Evolutionary conservation across 148 eudicot species (phyloP).

Genomic region (Camellia granthamiana): DNA sequence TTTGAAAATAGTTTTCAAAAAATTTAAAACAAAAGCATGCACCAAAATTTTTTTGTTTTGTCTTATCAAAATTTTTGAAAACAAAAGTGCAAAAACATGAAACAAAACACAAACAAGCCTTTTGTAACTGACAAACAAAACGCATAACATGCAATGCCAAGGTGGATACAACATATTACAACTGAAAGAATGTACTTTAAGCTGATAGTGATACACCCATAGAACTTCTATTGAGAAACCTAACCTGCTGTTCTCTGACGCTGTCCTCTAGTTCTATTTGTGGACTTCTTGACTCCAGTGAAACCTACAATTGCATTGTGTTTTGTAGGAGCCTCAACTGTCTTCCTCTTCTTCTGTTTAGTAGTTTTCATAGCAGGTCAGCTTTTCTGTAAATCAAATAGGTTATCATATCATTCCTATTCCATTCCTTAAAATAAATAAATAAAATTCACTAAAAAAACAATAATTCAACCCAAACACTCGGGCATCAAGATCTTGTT

Average conservation of each 20-base stretch:
- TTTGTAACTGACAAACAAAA: background rate
- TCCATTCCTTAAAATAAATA: background rate
- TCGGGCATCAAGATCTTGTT: background rate
- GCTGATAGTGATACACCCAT: background rate
- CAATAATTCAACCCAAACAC: background rate
- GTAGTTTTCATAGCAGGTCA: slow-evolving; percentile 39
- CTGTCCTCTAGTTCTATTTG: slow-evolving; percentile 13
- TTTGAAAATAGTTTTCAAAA: background rate
- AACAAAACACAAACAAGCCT: background rate
- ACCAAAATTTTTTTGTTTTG: background rate
- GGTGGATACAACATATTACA: background rate
- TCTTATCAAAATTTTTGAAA: background rate
- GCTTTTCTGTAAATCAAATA: slow-evolving; percentile 14
- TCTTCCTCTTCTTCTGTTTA: slow-evolving; percentile 24
- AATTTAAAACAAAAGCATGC: background rate
- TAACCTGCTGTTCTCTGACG: slow-evolving; percentile 25
- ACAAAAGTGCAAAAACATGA: background rate
- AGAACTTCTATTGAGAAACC: background rate
- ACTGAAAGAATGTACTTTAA: background rate
- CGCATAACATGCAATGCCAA: background rate
- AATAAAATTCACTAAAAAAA: too few relatives aligned
- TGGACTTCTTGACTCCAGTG: slow-evolving; percentile 31
- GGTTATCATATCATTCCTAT: slow-evolving; percentile 9
- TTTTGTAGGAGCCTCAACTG: slow-evolving; percentile 21
- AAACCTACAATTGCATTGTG: slow-evolving; percentile 13